Evolutionary conservation across 257 asterid genomes (phyloP).

Genomic region (Nicotiana obtusifolia): DNA sequence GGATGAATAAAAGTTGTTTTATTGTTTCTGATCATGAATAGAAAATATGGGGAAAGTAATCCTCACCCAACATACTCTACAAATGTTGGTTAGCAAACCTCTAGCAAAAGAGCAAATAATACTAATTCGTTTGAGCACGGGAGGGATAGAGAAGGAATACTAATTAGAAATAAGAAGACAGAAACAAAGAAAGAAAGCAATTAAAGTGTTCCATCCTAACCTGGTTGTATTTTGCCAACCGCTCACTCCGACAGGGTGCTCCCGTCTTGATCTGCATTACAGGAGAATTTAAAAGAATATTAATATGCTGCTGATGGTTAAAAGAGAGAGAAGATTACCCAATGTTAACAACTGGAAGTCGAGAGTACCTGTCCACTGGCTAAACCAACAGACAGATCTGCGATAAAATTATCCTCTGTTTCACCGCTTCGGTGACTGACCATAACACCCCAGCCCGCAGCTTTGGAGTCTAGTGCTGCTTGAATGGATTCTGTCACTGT

Average conservation of each 20-base stretch:
- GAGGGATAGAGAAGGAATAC: no score
- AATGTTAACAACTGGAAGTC: background rate
- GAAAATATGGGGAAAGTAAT: no score
- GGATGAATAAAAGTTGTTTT: background rate
- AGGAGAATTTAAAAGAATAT: background rate
- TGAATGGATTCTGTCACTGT: conserved; percentile 94
- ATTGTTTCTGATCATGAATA: no score
- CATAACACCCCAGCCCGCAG: conserved; percentile 99
- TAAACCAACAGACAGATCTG: conserved; percentile 91
- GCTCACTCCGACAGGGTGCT: conserved; percentile 98
- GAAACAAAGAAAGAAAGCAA: background rate
- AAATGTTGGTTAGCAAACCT: no score
- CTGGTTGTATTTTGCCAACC: conserved; percentile 96
- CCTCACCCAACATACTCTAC: no score
- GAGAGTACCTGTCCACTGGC: conserved; percentile 90
- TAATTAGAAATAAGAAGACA: background rate
- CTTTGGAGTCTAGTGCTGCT: conserved; percentile 96
- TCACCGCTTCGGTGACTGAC: conserved; percentile 99
- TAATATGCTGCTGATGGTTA: background rate
- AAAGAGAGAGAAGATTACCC: background rate
- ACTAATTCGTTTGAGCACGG: no score
- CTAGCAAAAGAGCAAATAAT: no score
- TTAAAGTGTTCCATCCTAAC: conserved; percentile 20
- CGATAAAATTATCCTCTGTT: conserved; percentile 97
- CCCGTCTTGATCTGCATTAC: conserved; percentile 85